Evolutionary conservation across 495 filamentous ascomycete genomes (phyloP), one percentile per base, ranked within the genome.

Genomic region (Antarctomyces pellizariae): DNA sequence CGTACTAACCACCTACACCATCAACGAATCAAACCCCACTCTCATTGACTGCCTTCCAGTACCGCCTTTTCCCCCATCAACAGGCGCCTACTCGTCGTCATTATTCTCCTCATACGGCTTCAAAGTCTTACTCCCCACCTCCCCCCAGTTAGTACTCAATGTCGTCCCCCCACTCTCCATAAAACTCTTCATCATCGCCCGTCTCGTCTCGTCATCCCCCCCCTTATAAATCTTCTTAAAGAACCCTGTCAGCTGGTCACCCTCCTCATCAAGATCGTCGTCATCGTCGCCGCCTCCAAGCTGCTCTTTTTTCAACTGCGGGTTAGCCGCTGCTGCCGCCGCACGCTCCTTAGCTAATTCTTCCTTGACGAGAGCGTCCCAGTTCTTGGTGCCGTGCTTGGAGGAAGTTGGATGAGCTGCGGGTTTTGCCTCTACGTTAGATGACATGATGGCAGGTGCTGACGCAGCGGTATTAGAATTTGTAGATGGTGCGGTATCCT

Each of bases 171-270:
- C 77, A 44, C 80, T 92, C 53, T 97, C 86, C 13, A 66, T 47
- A 39, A 76, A 95, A 46, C 79, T 91, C 63, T 97, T 97, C 65
- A 91, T 78, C 86, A 97, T 97, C 2, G 86, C 86, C 2, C 79
- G 62, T 38, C 63, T 66, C 18, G 77, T 78, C 34, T 97, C 83
- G 0, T 67, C 62, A 28, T 76, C 68, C 0, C 80, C 73, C 28
- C 56, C 56, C 34, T 73, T 69, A 48, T 86, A 95, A 0, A 97
- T 57, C 43, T 72, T 71, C 58, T 89, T 84, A 59, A 97, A 97
- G 52, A 95, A 97, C 2, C 42, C 46, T 34, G 86, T 75, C n/a
- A 75, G 63, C 16, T 57, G 49, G 26, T 77, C 71, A 3, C 58
- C 65, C 9, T 64, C 66, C 11, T 69, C 63, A 10, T 71, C 64